phyloP scores from a whole-genome alignment of 179 eudicot genomes.

The Spinacia oleracea region DNA sequence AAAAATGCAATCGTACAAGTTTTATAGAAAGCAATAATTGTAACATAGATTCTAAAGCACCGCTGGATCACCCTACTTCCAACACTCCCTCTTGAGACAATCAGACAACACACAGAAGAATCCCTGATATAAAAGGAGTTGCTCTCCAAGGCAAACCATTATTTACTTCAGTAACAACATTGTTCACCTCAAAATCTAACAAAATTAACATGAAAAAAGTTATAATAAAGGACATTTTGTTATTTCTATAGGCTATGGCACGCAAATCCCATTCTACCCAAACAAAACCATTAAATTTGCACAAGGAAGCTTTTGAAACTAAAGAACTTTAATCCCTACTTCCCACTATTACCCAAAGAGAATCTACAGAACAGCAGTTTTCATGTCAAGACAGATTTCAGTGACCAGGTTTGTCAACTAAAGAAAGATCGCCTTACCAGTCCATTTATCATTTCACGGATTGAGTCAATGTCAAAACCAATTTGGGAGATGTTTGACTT shows the following conservation, averaged over 20 bases:
- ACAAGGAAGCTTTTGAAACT: background rate
- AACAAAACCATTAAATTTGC: background rate
- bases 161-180: background rate
- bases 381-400: background rate
- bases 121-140: background rate
- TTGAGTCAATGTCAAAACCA: conserved; percentile 66
- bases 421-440: conserved; percentile 50
- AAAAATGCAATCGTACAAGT: background rate
- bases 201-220: background rate
- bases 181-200: background rate
- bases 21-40: background rate
- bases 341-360: background rate
- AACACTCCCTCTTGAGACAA: background rate
- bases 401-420: background rate
- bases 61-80: background rate
- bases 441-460: conserved; percentile 72
- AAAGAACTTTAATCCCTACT: background rate
- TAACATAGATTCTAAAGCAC: background rate
- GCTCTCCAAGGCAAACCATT: background rate
- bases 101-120: background rate
- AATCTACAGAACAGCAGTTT: background rate
- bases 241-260: background rate
- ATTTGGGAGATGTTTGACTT: conserved; percentile 68
- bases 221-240: background rate
- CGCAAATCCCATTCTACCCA: background rate